These are phyloP conservation scores for Taxillus chinensis DNA, from an alignment of 164 flowering plant species.

Conservation along the genomic window DNA sequence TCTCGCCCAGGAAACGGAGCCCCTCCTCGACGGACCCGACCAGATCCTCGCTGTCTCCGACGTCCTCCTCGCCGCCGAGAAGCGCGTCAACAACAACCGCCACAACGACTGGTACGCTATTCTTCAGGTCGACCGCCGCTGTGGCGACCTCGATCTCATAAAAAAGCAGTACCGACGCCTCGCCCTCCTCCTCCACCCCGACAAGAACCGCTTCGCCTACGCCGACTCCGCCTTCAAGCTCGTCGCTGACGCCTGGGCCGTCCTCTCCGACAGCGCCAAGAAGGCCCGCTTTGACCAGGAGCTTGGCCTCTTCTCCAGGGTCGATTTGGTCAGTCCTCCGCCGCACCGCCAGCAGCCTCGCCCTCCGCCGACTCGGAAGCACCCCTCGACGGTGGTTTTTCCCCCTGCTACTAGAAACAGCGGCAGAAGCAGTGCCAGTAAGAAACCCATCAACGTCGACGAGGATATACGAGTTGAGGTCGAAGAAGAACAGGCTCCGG, in stretches of 20 bases:
- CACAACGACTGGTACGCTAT: slow-evolving; percentile 77
- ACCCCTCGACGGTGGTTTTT: background rate
- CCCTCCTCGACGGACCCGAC: slow-evolving; percentile 38
- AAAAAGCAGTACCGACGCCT: slow-evolving; percentile 54
- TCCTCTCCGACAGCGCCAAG: slow-evolving; percentile 43
- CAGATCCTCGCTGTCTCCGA: slow-evolving; percentile 69
- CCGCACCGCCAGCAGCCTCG: too few species aligned
- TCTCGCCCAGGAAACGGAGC: background rate
- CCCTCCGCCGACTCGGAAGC: too few species aligned
- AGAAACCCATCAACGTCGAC: background rate
- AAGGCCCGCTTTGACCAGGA: slow-evolving; percentile 51
- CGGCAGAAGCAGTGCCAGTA: slow-evolving; percentile 6
- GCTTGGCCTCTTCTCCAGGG: slow-evolving; percentile 23
- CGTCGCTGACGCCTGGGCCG: slow-evolving; percentile 72
- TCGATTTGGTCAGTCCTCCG: slow-evolving; percentile 15
- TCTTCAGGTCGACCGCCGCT: slow-evolving; percentile 39
- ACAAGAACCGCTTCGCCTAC: slow-evolving; percentile 47
- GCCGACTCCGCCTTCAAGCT: slow-evolving; percentile 70
- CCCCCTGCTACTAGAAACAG: background rate
- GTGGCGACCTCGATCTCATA: slow-evolving; percentile 29
- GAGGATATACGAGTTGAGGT: background rate
- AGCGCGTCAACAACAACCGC: slow-evolving; percentile 35
- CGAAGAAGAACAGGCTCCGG: background rate
- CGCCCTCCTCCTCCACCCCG: slow-evolving; percentile 67
- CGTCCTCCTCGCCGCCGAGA: slow-evolving; percentile 63